Evolutionary conservation across 805 yeast species (phyloP), one percentile per base, ranked within the genome.

Genomic region (Yamadazyma ubonensis): DNA sequence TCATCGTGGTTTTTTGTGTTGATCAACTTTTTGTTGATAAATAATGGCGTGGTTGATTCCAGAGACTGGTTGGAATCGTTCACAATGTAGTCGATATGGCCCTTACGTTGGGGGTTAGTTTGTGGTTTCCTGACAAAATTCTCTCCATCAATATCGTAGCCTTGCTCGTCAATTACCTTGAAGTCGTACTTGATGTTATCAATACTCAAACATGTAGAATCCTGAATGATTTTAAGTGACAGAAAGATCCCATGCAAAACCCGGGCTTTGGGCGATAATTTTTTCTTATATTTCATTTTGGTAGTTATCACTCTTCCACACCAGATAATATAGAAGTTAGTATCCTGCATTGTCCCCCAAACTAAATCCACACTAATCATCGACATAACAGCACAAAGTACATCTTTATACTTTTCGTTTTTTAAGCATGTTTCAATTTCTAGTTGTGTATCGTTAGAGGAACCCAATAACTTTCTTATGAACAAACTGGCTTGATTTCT

Each of bases 331-430:
- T 86, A 86, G 42, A 80, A 74, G 46, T 78, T 79, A 53, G 95
- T 86, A 49, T 85, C 93, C 40, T 84, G 81, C 90, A 86, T 85
- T 1, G 91, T 80, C 2, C 96, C 96, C 87, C 95, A 84, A 11
- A 86, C 90, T 37, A 86, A 81, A 62, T 88, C 96, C 37, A 88
- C 85, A 5, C 90, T 81, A 34, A 83, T 86, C 95, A 87, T 86
- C 2, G 93, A 81, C 57, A 88, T 70, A 16, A 86, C 81, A 0
- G 95, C 93, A 36, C 87, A 84, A 19, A 88, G 58, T 4, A 86
- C 85, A 55, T 87, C 96, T 55, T 88, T 87, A 58, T 88, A 87
- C 56, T 84, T 83, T 53, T 84, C 74, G 28, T 63, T 59, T 14
- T 86, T 39, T 45, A 64, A 49, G 67, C 70, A 42, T 67, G 73